These are phyloP conservation scores for Chlorella vulgaris DNA, from an alignment of 139 green algal species.

Conservation along the genomic window DNA sequence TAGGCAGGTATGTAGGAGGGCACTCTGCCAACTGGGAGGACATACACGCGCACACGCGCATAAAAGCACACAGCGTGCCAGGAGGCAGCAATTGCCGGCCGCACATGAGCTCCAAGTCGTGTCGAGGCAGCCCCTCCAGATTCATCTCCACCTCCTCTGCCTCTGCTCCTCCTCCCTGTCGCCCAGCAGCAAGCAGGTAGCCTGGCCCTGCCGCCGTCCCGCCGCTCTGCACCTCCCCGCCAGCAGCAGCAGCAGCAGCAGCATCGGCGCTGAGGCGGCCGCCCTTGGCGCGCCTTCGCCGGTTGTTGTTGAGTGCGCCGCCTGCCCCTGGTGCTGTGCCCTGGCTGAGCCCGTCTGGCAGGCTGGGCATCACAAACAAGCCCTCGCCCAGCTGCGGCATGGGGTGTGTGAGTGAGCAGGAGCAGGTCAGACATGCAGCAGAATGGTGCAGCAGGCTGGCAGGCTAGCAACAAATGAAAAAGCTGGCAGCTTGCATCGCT, in stretches of 20 bases:
- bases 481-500: neutral
- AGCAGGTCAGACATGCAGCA: neutral
- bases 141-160: neutral
- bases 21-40: too few relatives aligned
- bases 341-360: constrained; percentile 2
- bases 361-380: constrained; percentile 60
- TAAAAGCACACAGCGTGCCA: neutral
- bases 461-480: too few relatives aligned
- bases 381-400: constrained; percentile 42
- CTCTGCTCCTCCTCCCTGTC: neutral
- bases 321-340: neutral
- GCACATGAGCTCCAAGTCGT: constrained; percentile 24
- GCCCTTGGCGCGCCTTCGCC: neutral
- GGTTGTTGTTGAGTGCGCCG: neutral
- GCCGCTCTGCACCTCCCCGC: neutral
- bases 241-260: neutral
- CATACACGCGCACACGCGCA: too few relatives aligned
- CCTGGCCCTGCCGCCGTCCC: neutral
- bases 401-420: neutral
- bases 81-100: neutral
- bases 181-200: constrained; percentile 21
- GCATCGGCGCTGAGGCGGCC: too few relatives aligned
- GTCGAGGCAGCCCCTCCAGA: constrained; percentile 11
- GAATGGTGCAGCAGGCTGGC: neutral
- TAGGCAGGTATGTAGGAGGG: too few relatives aligned